These are phyloP conservation scores for Wickerhamiella occidentalis DNA, from an alignment of 805 yeast genomes.

Conservation along the genomic window DNA sequence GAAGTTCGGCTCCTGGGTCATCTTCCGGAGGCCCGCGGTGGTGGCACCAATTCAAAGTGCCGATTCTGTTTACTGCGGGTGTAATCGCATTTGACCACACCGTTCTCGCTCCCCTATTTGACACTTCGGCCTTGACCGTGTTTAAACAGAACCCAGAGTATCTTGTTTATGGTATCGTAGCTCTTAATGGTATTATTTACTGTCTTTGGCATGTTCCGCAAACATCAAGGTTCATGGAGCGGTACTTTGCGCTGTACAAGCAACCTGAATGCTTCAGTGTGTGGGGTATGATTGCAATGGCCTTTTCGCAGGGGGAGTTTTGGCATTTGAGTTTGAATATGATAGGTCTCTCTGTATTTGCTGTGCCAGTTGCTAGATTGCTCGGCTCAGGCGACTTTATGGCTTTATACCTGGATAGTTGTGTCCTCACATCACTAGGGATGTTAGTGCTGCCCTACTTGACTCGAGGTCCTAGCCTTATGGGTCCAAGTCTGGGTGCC, in stretches of 20 bases:
- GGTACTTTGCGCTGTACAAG: conserved; percentile 61
- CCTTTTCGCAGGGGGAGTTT: conserved; percentile 80
- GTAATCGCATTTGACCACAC: conserved; percentile 25
- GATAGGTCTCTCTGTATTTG: conserved; percentile 78
- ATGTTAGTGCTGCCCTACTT: conserved; percentile 54
- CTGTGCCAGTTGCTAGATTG: conserved; percentile 50
- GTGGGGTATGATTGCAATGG: conserved; percentile 63
- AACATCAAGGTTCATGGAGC: conserved; percentile 32
- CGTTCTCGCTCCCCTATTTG: conserved; percentile 40
- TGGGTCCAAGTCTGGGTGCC: conserved; percentile 67
- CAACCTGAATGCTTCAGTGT: conserved; percentile 36
- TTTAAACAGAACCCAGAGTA: conserved; percentile 43
- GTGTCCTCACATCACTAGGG: conserved; percentile 64
- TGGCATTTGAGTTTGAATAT: conserved; percentile 75
- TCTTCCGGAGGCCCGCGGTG: not conserved
- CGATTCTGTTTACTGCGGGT: conserved; percentile 25
- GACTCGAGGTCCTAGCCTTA: conserved; percentile 24
- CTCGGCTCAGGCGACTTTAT: conserved; percentile 64
- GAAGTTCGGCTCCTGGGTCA: not conserved
- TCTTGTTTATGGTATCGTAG: conserved; percentile 56
- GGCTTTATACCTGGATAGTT: conserved; percentile 61
- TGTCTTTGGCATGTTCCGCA: conserved; percentile 56
- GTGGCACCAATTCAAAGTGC: conserved; percentile 19
- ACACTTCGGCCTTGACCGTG: conserved; percentile 35
- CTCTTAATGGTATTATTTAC: conserved; percentile 55